Conservation (phyloP, 2,329 filamentous ascomycete genomes). For the Tolypocladium ophioglossoides region DNA sequence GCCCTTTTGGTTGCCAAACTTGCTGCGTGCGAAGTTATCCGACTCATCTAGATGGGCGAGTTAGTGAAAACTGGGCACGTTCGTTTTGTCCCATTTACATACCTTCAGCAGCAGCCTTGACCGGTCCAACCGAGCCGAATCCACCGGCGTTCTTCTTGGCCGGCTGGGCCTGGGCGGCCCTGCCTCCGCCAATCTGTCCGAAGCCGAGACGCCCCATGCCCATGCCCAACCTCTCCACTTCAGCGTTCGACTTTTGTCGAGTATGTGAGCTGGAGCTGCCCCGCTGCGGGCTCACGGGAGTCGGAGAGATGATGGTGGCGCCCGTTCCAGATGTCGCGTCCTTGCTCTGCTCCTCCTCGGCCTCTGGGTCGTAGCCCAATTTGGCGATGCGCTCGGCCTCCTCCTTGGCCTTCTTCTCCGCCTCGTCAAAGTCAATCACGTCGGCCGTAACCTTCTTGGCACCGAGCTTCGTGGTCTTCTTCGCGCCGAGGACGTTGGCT, state of each 20-base stretch:
- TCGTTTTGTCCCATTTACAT: constrained; percentile 15
- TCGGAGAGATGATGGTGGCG: constrained; percentile 58
- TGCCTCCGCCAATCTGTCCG: constrained; percentile 64
- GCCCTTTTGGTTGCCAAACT: constrained; percentile 87
- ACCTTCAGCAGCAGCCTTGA: constrained; percentile 62
- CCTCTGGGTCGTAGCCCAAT: constrained; percentile 89
- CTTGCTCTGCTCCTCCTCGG: constrained; percentile 50
- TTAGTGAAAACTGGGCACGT: background rate
- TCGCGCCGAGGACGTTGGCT: constrained; percentile 73
- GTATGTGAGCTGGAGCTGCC: constrained; percentile 45
- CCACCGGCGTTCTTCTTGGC: constrained; percentile 69
- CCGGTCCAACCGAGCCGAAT: constrained; percentile 75
- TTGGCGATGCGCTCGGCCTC: constrained; percentile 94
- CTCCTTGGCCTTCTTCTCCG: constrained; percentile 93
- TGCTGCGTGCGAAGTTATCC: constrained; percentile 72
- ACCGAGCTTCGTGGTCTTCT: constrained; percentile 77
- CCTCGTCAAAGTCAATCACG: constrained; percentile 90
- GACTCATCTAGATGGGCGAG: constrained; percentile 47
- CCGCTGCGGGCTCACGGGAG: constrained; percentile 58
- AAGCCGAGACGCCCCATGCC: constrained; percentile 78
- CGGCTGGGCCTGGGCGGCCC: constrained; percentile 38
- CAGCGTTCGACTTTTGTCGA: constrained; percentile 57
- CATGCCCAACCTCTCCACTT: constrained; percentile 86
- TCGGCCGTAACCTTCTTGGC: constrained; percentile 81
- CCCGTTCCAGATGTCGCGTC: constrained; percentile 43